Evolutionary conservation across 306 rosid species (phyloP).

Genomic region (Inga laurina): DNA sequence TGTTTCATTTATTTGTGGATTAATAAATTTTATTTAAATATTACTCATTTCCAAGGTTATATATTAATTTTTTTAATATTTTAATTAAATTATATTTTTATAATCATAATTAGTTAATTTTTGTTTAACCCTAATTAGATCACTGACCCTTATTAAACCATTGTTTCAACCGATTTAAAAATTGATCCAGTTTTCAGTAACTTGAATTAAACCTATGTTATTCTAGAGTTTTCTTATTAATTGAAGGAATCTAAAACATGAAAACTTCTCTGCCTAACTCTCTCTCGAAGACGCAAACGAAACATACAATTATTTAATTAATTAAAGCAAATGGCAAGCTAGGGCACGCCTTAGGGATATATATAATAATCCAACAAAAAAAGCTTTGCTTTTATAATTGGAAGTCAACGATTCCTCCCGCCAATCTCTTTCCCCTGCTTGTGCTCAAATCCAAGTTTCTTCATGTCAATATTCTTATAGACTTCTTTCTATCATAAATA

Average conservation of each 20-base stretch:
- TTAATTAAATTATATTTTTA: too few relatives aligned
- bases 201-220: not conserved
- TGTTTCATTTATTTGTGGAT: not conserved
- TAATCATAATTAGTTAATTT: too few relatives aligned
- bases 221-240: not conserved
- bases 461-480: constrained; percentile 27
- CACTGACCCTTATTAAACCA: not conserved
- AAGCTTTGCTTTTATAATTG: constrained; percentile 38
- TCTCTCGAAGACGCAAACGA: constrained; percentile 27
- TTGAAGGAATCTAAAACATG: not conserved
- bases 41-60: not conserved
- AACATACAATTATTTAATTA: not conserved
- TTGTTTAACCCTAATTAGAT: not conserved
- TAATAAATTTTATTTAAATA: too few relatives aligned
- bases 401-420: constrained; percentile 61
- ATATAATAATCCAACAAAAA: constrained; percentile 35
- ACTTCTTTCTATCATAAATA: too few relatives aligned
- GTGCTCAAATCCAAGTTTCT: constrained; percentile 41
- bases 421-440: constrained; percentile 48
- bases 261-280: not conserved
- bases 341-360: not conserved
- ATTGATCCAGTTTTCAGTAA: too few relatives aligned
- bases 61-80: too few relatives aligned
- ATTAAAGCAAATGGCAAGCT: constrained; percentile 7
- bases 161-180: too few relatives aligned